Evolutionary conservation across 495 filamentous ascomycete genomes (phyloP).

Genomic region (Hypoxylon lienhwacheense): DNA sequence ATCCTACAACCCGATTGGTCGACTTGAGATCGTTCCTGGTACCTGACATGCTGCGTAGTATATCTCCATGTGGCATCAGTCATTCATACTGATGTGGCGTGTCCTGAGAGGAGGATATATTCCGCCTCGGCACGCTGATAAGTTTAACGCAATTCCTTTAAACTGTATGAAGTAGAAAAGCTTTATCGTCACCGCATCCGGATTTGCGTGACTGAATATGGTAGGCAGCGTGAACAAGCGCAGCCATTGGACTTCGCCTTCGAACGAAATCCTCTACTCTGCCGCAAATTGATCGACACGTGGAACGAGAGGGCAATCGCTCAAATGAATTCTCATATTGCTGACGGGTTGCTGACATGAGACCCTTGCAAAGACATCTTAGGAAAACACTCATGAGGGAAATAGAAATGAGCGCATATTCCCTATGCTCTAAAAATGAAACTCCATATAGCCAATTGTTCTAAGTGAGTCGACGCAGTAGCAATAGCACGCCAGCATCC

Average conservation of each 20-base stretch:
- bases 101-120: conserved; percentile 39
- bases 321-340: conserved; percentile 10
- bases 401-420: conserved; percentile 5
- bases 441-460: background rate
- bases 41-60: conserved; percentile 47
- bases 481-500: conserved; percentile 4
- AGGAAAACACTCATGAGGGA: conserved; percentile 7
- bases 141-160: conserved; percentile 11
- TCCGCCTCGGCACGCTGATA: conserved; percentile 2
- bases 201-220: conserved; percentile 15
- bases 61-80: conserved; percentile 29
- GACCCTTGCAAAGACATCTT: conserved; percentile 9
- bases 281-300: conserved; percentile 24
- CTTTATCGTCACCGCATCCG: conserved; percentile 22
- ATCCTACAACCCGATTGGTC: conserved; percentile 33
- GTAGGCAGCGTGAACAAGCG: background rate
- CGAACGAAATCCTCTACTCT: conserved; percentile 15
- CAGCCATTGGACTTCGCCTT: conserved; percentile 6
- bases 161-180: conserved; percentile 21
- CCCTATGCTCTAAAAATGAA: conserved; percentile 3
- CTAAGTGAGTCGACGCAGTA: background rate
- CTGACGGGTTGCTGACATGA: conserved; percentile 22
- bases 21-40: conserved; percentile 38
- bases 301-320: conserved; percentile 24
- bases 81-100: conserved; percentile 28